These are phyloP conservation scores for Boletus pseudopeckii DNA, from an alignment of 768 basidiomycete genomes.

Conservation along the genomic window DNA sequence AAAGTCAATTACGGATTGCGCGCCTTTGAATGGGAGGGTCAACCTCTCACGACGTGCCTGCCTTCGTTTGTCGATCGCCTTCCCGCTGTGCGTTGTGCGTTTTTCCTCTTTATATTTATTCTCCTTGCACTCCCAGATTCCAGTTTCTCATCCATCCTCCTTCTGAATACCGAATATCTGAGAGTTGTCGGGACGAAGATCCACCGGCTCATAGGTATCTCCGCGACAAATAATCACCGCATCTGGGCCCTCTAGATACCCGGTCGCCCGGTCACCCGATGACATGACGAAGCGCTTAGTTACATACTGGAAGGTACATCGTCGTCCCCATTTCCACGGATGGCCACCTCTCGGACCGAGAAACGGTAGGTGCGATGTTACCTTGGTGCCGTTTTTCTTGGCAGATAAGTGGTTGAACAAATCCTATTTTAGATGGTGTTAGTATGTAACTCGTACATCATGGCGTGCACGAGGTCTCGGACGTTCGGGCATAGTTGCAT, in stretches of 20 bases:
- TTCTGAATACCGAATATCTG: background rate
- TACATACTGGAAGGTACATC: too few relatives aligned
- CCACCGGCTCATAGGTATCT: background rate
- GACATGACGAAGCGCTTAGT: too few relatives aligned
- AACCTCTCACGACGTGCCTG: too few relatives aligned
- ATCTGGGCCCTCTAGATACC: too few relatives aligned
- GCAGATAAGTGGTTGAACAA: background rate
- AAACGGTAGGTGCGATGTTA: background rate
- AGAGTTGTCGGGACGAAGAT: background rate
- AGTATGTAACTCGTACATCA: background rate
- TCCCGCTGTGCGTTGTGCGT: background rate
- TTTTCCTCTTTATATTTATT: background rate
- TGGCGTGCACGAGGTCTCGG: background rate
- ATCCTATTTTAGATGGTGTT: background rate
- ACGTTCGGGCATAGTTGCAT: background rate
- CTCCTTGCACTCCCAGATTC: background rate
- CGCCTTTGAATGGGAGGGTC: background rate
- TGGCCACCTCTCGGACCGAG: background rate
- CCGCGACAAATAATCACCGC: background rate
- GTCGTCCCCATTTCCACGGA: too few relatives aligned
- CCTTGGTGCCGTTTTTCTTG: background rate
- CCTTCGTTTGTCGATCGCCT: background rate
- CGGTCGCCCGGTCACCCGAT: too few relatives aligned
- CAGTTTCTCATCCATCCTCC: background rate
- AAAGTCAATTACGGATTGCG: background rate